Conservation (phyloP, 2,329 filamentous ascomycete genomes). For the Colletotrichum endophyticum region DNA sequence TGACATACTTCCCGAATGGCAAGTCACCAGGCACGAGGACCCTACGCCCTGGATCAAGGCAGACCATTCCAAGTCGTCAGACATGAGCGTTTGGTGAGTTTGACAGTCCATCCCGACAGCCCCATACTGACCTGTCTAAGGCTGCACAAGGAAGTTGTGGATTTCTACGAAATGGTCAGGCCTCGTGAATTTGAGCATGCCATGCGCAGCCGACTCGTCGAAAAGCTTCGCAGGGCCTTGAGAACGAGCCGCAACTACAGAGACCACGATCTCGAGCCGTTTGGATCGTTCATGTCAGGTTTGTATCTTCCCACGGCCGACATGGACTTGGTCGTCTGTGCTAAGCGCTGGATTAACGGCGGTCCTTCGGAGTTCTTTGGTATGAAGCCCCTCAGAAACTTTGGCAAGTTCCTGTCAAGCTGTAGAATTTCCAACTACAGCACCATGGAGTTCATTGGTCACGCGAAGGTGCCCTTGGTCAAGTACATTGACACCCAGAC, state of each 20-base stretch:
- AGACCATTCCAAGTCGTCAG: slow-evolving; percentile 58
- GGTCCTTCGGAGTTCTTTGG: slow-evolving; percentile 48
- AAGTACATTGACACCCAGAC: slow-evolving; percentile 86
- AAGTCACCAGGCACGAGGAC: slow-evolving; percentile 42
- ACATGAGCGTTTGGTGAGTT: slow-evolving; percentile 63
- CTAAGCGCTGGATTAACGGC: slow-evolving; percentile 43
- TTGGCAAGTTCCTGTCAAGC: slow-evolving; percentile 63
- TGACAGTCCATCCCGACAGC: background rate
- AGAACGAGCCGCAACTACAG: slow-evolving; percentile 55
- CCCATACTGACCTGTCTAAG: slow-evolving; percentile 43
- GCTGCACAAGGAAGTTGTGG: slow-evolving; percentile 86
- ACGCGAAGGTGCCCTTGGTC: slow-evolving; percentile 87
- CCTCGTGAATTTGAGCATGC: slow-evolving; percentile 79
- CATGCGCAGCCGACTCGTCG: slow-evolving; percentile 75
- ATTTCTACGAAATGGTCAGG: slow-evolving; percentile 86
- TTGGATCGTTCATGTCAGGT: slow-evolving; percentile 94
- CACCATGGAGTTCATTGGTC: slow-evolving; percentile 70
- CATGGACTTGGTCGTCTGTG: slow-evolving; percentile 89
- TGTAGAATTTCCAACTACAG: slow-evolving; percentile 61
- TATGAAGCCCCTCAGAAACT: slow-evolving; percentile 64
- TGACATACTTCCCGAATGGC: slow-evolving; percentile 58
- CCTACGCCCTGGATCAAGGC: slow-evolving; percentile 67
- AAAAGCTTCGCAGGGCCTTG: slow-evolving; percentile 68
- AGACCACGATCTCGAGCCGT: slow-evolving; percentile 71
- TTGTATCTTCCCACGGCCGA: slow-evolving; percentile 77